Evolutionary conservation across 1,139 yeast species (phyloP).

Genomic region (Nadsonia starkeyi-henricii): DNA sequence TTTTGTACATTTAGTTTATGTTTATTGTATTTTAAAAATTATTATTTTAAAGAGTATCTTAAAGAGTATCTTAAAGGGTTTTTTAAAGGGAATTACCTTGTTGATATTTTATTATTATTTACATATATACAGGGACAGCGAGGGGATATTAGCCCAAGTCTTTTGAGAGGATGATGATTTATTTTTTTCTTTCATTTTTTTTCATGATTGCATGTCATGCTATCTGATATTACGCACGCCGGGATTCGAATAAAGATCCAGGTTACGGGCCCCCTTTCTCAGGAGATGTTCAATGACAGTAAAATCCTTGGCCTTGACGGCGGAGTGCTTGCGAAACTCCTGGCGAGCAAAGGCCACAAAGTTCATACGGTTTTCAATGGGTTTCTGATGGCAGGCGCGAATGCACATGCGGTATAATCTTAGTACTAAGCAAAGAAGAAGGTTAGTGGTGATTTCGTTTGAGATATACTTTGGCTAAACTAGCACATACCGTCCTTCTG

Average conservation of each 20-base stretch:
- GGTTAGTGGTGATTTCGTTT: no score
- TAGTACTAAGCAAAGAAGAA: slow-evolving; percentile 17
- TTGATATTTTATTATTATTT: no score
- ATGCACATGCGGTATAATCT: slow-evolving; percentile 25
- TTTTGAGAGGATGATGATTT: no score
- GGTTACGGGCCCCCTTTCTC: slow-evolving; percentile 58
- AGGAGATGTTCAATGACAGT: slow-evolving; percentile 75
- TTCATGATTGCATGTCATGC: neutral
- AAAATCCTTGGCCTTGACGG: slow-evolving; percentile 64
- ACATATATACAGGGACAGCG: no score
- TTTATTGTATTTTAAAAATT: no score
- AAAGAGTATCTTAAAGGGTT: no score
- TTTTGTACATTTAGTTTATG: no score
- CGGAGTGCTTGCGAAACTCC: slow-evolving; percentile 51
- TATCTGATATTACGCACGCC: neutral
- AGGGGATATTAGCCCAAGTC: no score
- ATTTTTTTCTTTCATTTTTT: no score
- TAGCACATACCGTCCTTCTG: slow-evolving; percentile 19
- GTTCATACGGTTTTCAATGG: slow-evolving; percentile 17
- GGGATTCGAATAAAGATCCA: slow-evolving; percentile 48
- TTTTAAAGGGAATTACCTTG: no score
- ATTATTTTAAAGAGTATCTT: no score
- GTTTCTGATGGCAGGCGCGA: slow-evolving; percentile 23
- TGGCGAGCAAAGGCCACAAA: slow-evolving; percentile 28
- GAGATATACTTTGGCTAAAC: neutral